phyloP scores from a whole-genome alignment of 179 eudicot genomes.

The Beta lomatogona region DNA sequence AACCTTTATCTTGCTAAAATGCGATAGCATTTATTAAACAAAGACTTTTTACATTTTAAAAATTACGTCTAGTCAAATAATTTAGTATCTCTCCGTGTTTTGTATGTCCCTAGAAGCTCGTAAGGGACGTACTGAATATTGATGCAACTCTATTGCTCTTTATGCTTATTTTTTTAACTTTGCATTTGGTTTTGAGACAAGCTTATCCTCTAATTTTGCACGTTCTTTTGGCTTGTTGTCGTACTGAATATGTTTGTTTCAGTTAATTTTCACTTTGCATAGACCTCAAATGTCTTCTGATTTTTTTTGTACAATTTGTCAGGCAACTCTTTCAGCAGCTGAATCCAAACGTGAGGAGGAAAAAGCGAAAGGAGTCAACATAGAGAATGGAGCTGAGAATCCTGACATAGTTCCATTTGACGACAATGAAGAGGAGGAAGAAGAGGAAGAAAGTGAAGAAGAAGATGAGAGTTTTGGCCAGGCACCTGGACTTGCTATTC shows the following conservation, averaged over 20 bases:
- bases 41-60: neutral
- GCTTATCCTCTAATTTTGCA: neutral
- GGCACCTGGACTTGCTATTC: conserved; percentile 46
- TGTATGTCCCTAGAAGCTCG: neutral
- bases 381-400: conserved; percentile 71
- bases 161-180: neutral
- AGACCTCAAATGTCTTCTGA: conserved; percentile 13
- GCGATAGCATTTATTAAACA: neutral
- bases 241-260: too few species aligned
- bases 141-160: neutral
- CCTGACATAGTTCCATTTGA: conserved; percentile 95
- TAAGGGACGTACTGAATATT: neutral
- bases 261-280: too few species aligned
- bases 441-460: conserved; percentile 89
- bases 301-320: conserved; percentile 16
- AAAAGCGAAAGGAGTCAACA: conserved; percentile 84
- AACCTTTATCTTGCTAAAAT: neutral
- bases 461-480: conserved; percentile 70
- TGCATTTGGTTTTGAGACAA: neutral
- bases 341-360: conserved; percentile 94
- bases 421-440: conserved; percentile 98
- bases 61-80: neutral
- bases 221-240: too few species aligned
- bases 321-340: conserved; percentile 82
- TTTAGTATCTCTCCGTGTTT: neutral